Evolutionary conservation across 169 alveolate genomes (phyloP).

Genomic region (Eimeria falciformis): DNA sequence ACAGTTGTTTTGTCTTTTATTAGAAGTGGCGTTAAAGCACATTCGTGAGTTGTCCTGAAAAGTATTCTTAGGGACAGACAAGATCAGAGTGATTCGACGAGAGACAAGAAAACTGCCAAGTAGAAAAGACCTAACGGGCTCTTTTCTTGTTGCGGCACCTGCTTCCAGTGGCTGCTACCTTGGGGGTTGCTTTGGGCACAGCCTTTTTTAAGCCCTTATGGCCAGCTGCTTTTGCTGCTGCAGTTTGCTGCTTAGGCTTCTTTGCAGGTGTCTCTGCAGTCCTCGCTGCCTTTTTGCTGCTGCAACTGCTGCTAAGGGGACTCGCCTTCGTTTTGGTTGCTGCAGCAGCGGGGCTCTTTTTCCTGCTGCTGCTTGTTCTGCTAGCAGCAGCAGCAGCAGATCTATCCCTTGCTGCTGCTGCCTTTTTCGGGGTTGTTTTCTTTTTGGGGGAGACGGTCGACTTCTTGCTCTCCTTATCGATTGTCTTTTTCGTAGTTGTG

Average conservation of each 20-base stretch:
- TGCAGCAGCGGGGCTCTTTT: slow-evolving; percentile 7
- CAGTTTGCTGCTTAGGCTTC: neutral
- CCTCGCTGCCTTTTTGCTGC: slow-evolving; percentile 8
- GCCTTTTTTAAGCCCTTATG: neutral
- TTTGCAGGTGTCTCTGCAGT: neutral
- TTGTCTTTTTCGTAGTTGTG: neutral
- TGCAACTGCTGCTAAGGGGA: neutral
- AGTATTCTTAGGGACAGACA: no score
- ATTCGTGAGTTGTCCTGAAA: no score
- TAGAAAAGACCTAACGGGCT: no score
- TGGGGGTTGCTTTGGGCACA: neutral
- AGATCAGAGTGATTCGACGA: no score
- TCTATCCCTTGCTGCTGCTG: neutral
- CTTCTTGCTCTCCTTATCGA: neutral
- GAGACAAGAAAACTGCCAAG: no score
- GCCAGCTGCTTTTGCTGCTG: neutral
- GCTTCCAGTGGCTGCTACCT: slow-evolving; percentile 12
- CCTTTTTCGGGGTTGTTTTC: no score
- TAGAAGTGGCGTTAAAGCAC: no score
- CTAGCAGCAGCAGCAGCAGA: neutral
- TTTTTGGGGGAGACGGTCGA: no score
- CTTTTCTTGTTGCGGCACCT: neutral
- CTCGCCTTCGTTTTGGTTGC: slow-evolving; percentile 5
- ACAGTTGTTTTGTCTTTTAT: no score
- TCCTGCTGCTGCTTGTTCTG: neutral